Evolutionary conservation across 495 filamentous ascomycete genomes (phyloP).

Genomic region (Hypoxylon cercidicola): DNA sequence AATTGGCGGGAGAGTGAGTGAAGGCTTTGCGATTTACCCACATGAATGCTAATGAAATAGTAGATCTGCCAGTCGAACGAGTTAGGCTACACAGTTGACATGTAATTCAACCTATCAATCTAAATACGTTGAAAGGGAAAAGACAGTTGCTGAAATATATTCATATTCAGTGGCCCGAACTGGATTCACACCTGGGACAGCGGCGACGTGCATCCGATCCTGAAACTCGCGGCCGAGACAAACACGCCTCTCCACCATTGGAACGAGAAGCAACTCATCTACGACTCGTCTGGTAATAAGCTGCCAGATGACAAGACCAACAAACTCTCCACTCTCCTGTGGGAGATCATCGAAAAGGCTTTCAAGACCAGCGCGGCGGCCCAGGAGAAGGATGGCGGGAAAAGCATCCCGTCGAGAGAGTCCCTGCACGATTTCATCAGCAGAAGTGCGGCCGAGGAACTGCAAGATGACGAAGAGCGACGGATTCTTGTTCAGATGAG

Average conservation of each 20-base stretch:
- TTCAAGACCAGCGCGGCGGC: conserved; percentile 73
- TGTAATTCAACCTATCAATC: conserved; percentile 53
- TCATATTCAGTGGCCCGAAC: conserved; percentile 73
- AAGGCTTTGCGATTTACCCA: conserved; percentile 16
- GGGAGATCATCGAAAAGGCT: conserved; percentile 73
- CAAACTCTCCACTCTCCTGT: conserved; percentile 67
- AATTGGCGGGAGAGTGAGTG: conserved; percentile 73
- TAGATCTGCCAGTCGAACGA: conserved; percentile 43
- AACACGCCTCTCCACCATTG: conserved; percentile 56
- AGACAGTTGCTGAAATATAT: neutral
- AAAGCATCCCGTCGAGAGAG: conserved; percentile 64
- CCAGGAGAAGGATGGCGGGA: conserved; percentile 35
- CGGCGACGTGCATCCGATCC: conserved; percentile 75
- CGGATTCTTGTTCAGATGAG: conserved; percentile 59
- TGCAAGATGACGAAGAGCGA: conserved; percentile 31
- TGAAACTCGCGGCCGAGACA: conserved; percentile 64
- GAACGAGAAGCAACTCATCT: conserved; percentile 64
- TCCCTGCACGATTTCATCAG: conserved; percentile 75
- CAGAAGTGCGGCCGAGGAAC: conserved; percentile 48
- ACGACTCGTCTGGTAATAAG: conserved; percentile 63
- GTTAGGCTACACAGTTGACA: conserved; percentile 59
- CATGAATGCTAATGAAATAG: conserved; percentile 4
- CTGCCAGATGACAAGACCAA: conserved; percentile 61
- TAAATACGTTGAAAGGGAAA: neutral
- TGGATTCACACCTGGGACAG: conserved; percentile 80